Percentiles rank a stretch among this genome's conserved stretches.
These are phyloP conservation scores for Botrytis porri DNA, from an alignment of 2,329 filamentous ascomycete species.

Conservation along the genomic window DNA sequence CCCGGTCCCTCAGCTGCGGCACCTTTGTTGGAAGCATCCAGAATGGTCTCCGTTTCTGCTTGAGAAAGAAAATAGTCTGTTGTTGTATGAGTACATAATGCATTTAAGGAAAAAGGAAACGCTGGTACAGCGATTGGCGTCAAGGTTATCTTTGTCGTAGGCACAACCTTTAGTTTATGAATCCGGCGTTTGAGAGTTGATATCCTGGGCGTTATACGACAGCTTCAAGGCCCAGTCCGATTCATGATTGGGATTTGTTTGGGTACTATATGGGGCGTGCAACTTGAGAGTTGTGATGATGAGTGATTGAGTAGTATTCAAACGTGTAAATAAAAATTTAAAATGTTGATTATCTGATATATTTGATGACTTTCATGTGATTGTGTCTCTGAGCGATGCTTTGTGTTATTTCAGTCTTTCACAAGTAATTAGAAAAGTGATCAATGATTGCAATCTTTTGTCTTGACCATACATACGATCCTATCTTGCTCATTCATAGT, in stretches of 20 bases:
- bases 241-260: background rate
- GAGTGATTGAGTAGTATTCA: background rate
- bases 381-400: background rate
- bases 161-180: conserved; percentile 9
- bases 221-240: background rate
- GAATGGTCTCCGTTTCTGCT: conserved; percentile 14
- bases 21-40: conserved; percentile 19
- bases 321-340: background rate
- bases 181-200: conserved; percentile 14
- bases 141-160: background rate
- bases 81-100: conserved; percentile 16
- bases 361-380: background rate
- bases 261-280: background rate
- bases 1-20: conserved; percentile 1
- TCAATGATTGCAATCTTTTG: background rate
- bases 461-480: background rate
- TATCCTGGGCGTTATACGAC: conserved; percentile 14
- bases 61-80: background rate
- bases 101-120: conserved; percentile 8
- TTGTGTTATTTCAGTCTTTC: background rate
- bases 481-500: background rate
- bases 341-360: background rate
- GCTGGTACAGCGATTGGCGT: conserved; percentile 10
- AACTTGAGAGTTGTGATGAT: background rate
- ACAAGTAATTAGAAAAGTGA: background rate